phyloP scores from a whole-genome alignment of 1,139 yeast genomes.

The Suhomyces maxii region DNA sequence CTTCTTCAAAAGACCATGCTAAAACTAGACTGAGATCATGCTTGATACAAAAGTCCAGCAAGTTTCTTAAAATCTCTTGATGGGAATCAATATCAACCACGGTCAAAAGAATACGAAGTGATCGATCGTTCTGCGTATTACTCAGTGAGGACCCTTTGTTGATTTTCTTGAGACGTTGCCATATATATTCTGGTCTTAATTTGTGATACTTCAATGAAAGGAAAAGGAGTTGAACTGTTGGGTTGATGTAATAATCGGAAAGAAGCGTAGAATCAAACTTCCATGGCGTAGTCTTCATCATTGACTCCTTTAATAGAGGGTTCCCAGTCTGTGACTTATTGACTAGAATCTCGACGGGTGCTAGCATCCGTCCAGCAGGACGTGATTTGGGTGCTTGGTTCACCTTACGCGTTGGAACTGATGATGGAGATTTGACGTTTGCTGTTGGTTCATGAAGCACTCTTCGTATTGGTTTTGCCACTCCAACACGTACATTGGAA shows the following conservation, averaged over 20 bases:
- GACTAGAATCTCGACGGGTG: conserved; percentile 30
- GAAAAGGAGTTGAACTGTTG: conserved; percentile 67
- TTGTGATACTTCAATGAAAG: conserved; percentile 81
- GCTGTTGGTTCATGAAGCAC: conserved; percentile 4
- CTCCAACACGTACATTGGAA: not conserved
- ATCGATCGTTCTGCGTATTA: conserved; percentile 34
- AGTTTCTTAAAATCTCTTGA: conserved; percentile 64
- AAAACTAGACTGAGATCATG: conserved; percentile 70
- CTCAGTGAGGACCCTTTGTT: conserved; percentile 11
- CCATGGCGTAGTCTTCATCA: conserved; percentile 41
- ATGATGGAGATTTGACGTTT: not conserved
- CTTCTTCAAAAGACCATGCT: conserved; percentile 85
- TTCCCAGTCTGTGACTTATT: conserved; percentile 44
- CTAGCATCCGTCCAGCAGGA: conserved; percentile 10
- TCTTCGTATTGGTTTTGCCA: not conserved
- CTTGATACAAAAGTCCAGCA: conserved; percentile 69
- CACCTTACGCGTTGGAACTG: not conserved
- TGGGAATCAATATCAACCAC: conserved; percentile 80
- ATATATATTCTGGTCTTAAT: conserved; percentile 83
- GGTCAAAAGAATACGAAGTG: conserved; percentile 63
- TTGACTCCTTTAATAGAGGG: conserved; percentile 40
- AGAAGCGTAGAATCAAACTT: conserved; percentile 38
- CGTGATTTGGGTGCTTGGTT: conserved; percentile 4
- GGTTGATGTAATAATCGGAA: conserved; percentile 66
- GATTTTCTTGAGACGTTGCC: conserved; percentile 59